A percentile compares a stretch with the other conserved stretches of the same genome.
Conservation (phyloP, 768 basidiomycete species). For the Mycena metata region DNA sequence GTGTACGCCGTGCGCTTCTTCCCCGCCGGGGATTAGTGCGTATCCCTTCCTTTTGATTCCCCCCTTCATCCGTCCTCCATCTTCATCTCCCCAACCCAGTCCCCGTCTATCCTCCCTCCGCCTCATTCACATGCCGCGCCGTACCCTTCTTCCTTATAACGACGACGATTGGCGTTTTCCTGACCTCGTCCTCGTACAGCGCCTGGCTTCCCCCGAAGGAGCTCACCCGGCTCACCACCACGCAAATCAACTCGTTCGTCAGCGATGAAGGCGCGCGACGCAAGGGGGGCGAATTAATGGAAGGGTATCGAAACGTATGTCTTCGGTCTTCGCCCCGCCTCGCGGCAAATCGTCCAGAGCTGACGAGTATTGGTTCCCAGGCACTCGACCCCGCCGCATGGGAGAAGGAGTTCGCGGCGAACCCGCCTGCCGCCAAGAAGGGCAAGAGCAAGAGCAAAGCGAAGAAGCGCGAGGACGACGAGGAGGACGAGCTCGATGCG, state of each 20-base stretch:
- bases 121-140: neutral
- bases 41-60: constrained; percentile 39
- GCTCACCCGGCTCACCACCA: constrained; percentile 81
- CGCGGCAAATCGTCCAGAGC: neutral
- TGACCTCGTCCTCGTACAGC: constrained; percentile 54
- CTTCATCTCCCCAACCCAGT: constrained; percentile 16
- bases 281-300: constrained; percentile 77
- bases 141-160: constrained; percentile 14
- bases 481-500: constrained; percentile 27
- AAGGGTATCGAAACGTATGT: constrained; percentile 67
- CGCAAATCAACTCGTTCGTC: constrained; percentile 85
- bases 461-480: constrained; percentile 26
- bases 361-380: neutral
- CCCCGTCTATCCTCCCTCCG: constrained; percentile 11
- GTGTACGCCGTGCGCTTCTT: constrained; percentile 86
- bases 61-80: neutral
- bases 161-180: neutral
- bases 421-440: constrained; percentile 37
- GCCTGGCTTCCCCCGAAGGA: constrained; percentile 90
- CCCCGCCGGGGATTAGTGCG: constrained; percentile 94
- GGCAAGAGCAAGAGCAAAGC: constrained; percentile 36
- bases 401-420: constrained; percentile 51
- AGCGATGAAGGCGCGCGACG: constrained; percentile 71
- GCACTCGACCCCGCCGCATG: constrained; percentile 73
- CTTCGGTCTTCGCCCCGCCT: neutral